Conservation (phyloP, 108 stramenopile species). For the Cyclostephanos tholiformis region DNA sequence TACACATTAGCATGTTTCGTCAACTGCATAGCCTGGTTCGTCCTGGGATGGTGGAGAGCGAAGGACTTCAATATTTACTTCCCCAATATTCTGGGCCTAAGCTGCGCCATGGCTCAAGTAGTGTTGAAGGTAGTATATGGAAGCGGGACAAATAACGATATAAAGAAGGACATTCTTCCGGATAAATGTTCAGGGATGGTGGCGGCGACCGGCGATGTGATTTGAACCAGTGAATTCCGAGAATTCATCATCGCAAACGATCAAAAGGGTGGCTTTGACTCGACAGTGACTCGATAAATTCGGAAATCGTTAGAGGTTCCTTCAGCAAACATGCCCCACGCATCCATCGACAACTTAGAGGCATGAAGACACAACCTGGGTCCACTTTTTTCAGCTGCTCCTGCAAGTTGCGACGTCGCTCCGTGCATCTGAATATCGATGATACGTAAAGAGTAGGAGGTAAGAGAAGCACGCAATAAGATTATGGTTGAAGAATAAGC, state of each 20-base stretch:
- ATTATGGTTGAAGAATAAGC: no score
- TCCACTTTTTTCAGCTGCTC: background rate
- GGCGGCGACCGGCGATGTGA: conserved; percentile 2
- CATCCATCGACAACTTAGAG: conserved; percentile 15
- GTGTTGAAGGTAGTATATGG: conserved; percentile 30
- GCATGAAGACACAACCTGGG: conserved; percentile 17
- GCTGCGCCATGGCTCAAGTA: conserved; percentile 67
- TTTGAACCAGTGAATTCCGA: background rate
- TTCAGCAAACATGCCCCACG: background rate
- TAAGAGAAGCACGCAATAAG: no score
- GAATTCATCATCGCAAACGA: background rate
- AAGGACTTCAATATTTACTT: conserved; percentile 78
- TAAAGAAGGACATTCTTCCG: background rate
- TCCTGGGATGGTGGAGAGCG: conserved; percentile 66
- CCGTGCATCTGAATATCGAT: conserved; percentile 25
- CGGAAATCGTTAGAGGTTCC: conserved; percentile 2
- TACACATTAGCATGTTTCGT: conserved; percentile 73
- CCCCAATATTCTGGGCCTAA: conserved; percentile 74
- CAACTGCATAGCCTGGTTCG: conserved; percentile 76
- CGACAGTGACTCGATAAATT: conserved; percentile 1
- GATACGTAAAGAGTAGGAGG: background rate
- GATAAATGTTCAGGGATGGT: background rate
- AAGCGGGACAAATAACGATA: background rate
- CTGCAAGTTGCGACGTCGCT: background rate
- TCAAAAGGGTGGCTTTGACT: background rate